Conservation (phyloP, 441 rosid species). For the Erysimum pusillum region DNA sequence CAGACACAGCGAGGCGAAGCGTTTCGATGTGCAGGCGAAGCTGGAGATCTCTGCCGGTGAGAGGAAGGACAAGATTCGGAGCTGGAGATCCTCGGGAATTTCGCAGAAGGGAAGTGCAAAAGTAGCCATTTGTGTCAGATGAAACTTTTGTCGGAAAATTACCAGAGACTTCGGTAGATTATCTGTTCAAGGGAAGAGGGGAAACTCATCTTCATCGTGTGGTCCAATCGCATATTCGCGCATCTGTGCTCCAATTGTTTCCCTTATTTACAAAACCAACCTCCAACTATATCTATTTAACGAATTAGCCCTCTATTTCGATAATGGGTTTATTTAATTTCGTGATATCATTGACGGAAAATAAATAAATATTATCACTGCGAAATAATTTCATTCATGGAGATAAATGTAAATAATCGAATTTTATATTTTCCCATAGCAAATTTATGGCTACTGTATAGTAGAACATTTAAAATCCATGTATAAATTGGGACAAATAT, state of each 20-base stretch:
- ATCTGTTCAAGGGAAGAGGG: background rate
- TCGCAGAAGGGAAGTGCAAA: constrained; percentile 59
- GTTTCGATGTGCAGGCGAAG: constrained; percentile 87
- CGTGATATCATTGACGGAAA: background rate
- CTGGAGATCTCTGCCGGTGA: constrained; percentile 67
- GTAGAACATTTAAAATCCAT: background rate
- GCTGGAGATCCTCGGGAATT: constrained; percentile 88
- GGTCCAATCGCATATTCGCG: background rate
- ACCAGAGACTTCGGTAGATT: background rate
- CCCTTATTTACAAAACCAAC: background rate
- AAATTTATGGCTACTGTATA: background rate
- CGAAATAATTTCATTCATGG: too few species aligned
- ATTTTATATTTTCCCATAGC: background rate
- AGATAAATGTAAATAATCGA: background rate
- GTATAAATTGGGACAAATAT: background rate
- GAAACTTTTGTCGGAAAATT: background rate
- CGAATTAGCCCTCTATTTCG: background rate
- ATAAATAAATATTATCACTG: background rate
- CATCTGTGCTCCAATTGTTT: background rate
- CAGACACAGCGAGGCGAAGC: constrained; percentile 64
- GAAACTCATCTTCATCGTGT: background rate
- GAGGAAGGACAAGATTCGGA: constrained; percentile 82
- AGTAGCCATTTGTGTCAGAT: constrained; percentile 3
- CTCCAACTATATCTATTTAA: background rate
- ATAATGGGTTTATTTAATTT: background rate